Percentiles rank a stretch among this genome's conserved stretches.
These are phyloP conservation scores for Deinandra increscens DNA, from an alignment of 129 eudicot genomes.

Conservation along the genomic window DNA sequence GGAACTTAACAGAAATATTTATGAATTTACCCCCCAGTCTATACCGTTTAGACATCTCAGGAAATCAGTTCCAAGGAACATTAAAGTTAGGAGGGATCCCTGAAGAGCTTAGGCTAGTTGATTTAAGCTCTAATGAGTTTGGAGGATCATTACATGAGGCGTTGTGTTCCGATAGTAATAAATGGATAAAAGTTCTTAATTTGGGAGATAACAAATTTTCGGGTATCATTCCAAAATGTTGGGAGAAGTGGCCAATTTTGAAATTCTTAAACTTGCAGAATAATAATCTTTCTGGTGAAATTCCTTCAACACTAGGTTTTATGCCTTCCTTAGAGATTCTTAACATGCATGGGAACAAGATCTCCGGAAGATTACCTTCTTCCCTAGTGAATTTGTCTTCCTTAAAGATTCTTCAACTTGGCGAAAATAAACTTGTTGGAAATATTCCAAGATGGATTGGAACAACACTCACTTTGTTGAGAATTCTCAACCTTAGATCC, in stretches of 20 bases:
- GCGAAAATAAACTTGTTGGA: too few species aligned
- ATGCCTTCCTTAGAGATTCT: too few species aligned
- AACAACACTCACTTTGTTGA: neutral
- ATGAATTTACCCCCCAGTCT: neutral
- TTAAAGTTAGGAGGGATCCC: neutral
- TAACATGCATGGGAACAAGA: too few species aligned
- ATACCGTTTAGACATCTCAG: constrained; percentile 12
- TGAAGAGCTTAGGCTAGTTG: neutral
- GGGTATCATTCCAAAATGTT: constrained; percentile 1
- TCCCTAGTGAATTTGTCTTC: neutral
- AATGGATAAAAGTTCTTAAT: constrained; percentile 2
- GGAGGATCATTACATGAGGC: constrained; percentile 7
- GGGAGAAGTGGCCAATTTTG: too few species aligned
- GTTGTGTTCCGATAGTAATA: constrained; percentile 12
- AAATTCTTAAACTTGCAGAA: too few species aligned
- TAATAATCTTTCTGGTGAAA: too few species aligned
- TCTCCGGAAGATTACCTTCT: neutral
- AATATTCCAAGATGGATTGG: neutral
- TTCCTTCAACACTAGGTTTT: too few species aligned
- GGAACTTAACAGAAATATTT: neutral
- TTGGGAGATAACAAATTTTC: constrained; percentile 23
- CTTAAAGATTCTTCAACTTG: too few species aligned
- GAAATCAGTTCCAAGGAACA: constrained; percentile 27
- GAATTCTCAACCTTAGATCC: constrained; percentile 15
- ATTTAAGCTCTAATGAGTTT: constrained; percentile 20